Conservation (phyloP, 2,329 filamentous ascomycete species). For the Fusarium sp. region DNA sequence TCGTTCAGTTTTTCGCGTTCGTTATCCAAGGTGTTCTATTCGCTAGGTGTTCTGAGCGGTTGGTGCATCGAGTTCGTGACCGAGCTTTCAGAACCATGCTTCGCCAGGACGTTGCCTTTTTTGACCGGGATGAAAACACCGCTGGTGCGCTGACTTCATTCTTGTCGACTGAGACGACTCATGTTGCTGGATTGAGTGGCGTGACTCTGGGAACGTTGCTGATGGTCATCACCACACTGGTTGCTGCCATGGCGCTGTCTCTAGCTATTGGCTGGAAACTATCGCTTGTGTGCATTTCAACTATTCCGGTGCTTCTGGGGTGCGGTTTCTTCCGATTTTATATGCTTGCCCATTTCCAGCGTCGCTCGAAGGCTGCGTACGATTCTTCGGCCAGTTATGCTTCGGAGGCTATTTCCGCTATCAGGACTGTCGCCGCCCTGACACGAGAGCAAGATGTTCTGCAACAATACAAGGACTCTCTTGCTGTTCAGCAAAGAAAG, state of each 20-base stretch:
- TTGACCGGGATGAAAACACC: slow-evolving; percentile 89
- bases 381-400: slow-evolving; percentile 85
- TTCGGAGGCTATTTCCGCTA: slow-evolving; percentile 92
- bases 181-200: slow-evolving; percentile 88
- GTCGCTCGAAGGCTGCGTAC: slow-evolving; percentile 82
- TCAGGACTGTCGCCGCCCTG: slow-evolving; percentile 91
- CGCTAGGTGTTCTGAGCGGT: slow-evolving; percentile 85
- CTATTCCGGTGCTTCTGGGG: slow-evolving; percentile 79
- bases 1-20: slow-evolving; percentile 78
- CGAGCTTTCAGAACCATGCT: slow-evolving; percentile 87
- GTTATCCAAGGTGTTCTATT: slow-evolving; percentile 77
- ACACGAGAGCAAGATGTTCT: slow-evolving; percentile 88
- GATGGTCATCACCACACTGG: slow-evolving; percentile 81
- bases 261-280: slow-evolving; percentile 89
- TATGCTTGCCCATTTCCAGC: slow-evolving; percentile 82
- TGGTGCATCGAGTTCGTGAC: slow-evolving; percentile 86
- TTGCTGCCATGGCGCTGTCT: slow-evolving; percentile 76
- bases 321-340: slow-evolving; percentile 92
- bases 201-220: slow-evolving; percentile 88
- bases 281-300: slow-evolving; percentile 82
- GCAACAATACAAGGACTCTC: slow-evolving; percentile 73
- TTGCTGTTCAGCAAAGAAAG: slow-evolving; percentile 73
- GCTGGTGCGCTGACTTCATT: slow-evolving; percentile 90
- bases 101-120: slow-evolving; percentile 92
- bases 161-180: slow-evolving; percentile 88